A percentile compares a stretch with the other conserved stretches of the same genome.
phyloP scores from a whole-genome alignment of 163 green algal species.

The Chlorella variabilis region DNA sequence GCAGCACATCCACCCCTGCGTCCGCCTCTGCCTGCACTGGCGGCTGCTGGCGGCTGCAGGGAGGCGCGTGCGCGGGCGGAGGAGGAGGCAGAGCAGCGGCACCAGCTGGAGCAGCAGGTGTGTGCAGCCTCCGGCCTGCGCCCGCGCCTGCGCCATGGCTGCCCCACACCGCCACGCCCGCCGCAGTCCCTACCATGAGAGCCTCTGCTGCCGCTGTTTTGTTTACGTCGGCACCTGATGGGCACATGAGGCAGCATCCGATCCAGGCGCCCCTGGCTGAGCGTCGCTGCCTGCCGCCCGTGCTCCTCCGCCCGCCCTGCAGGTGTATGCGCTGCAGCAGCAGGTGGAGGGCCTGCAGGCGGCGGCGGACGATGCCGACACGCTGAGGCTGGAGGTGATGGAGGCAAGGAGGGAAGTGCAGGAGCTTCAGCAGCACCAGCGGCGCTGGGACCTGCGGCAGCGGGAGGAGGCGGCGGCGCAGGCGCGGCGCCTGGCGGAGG shows the following conservation, averaged over 20 bases:
- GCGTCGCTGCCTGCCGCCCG: no score
- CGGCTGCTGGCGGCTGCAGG: not conserved
- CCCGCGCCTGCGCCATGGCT: no score
- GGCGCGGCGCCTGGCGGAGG: not conserved
- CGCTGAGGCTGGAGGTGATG: slow-evolving; percentile 11
- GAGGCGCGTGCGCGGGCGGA: slow-evolving; percentile 9
- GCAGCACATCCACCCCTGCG: no score
- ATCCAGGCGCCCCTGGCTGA: no score
- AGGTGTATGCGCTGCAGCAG: slow-evolving; percentile 28
- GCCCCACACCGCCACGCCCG: no score
- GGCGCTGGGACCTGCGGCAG: not conserved
- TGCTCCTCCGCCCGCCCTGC: no score
- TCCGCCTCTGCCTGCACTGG: no score
- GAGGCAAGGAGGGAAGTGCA: slow-evolving; percentile 11
- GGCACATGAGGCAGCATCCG: no score
- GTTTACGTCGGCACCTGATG: no score
- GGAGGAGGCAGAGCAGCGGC: slow-evolving; percentile 1
- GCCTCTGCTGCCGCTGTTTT: no score
- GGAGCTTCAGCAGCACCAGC: slow-evolving; percentile 7
- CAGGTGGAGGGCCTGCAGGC: slow-evolving; percentile 6
- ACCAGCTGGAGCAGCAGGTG: slow-evolving; percentile 24
- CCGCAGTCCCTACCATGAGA: no score
- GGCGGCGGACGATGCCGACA: slow-evolving; percentile 13
- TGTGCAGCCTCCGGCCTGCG: no score
- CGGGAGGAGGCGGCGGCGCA: not conserved